phyloP scores from a whole-genome alignment of 2,329 filamentous ascomycete genomes.

The Claviceps arundinis region DNA sequence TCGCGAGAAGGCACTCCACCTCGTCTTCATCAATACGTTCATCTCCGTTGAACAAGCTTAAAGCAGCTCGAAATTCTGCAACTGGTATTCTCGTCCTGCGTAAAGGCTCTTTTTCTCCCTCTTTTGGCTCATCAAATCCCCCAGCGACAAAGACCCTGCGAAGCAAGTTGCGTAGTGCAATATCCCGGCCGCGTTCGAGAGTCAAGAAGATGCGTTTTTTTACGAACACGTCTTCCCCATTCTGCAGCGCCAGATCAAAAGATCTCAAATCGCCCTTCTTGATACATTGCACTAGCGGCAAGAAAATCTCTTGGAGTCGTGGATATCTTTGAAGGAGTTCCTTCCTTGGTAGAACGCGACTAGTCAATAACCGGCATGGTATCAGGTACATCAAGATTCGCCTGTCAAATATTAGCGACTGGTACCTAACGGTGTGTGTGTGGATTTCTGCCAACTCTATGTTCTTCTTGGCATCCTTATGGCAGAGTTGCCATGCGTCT shows the following conservation, averaged over 20 bases:
- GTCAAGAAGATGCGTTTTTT: constrained; percentile 89
- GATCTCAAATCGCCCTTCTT: constrained; percentile 67
- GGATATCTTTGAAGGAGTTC: constrained; percentile 63
- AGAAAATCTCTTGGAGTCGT: constrained; percentile 62
- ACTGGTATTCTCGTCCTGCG: constrained; percentile 69
- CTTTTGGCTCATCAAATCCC: constrained; percentile 67
- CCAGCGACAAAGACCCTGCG: constrained; percentile 81
- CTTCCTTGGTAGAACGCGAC: constrained; percentile 66
- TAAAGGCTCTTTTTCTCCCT: constrained; percentile 47
- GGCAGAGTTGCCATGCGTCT: constrained; percentile 71
- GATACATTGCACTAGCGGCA: constrained; percentile 66
- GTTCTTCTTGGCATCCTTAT: constrained; percentile 59
- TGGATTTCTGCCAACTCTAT: constrained; percentile 50
- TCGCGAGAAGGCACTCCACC: constrained; percentile 87
- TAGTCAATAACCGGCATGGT: constrained; percentile 81
- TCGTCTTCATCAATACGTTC: constrained; percentile 72
- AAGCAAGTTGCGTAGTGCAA: constrained; percentile 80
- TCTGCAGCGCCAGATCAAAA: constrained; percentile 70
- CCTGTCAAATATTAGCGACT: constrained; percentile 30
- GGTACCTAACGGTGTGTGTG: accelerated
- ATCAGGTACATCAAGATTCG: constrained; percentile 91
- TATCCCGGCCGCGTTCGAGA: constrained; percentile 80
- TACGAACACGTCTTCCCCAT: constrained; percentile 84
- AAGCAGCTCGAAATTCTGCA: constrained; percentile 70
- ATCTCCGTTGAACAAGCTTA: constrained; percentile 56